These are phyloP conservation scores for Golubevia pallescens DNA, from an alignment of 1,284 basidiomycete species.

Conservation along the genomic window DNA sequence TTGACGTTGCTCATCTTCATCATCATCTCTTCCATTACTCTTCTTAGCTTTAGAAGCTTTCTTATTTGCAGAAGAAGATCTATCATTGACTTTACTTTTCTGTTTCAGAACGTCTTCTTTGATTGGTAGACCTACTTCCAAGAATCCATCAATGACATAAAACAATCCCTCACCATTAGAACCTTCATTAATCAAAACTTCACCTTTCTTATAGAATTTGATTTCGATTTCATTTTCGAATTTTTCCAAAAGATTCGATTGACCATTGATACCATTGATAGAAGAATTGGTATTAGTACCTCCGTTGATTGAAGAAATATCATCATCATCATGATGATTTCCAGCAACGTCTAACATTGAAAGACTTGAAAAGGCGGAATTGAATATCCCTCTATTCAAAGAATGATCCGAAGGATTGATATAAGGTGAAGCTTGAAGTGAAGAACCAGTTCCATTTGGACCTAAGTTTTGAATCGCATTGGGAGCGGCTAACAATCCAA, in stretches of 20 bases:
- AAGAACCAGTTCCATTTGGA: not conserved
- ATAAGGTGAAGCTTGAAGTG: not conserved
- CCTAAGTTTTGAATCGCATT: not conserved
- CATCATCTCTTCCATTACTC: not conserved
- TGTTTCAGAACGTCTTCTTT: not conserved
- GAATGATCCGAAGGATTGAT: not conserved
- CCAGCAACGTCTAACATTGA: not conserved
- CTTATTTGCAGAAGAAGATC: slow-evolving; percentile 1
- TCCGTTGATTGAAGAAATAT: not conserved
- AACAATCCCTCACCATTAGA: not conserved
- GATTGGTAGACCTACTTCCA: not conserved
- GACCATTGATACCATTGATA: not conserved
- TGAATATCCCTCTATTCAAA: not conserved
- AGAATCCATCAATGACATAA: slow-evolving; percentile 5
- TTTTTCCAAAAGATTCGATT: not conserved
- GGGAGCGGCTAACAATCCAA: not conserved
- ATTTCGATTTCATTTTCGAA: slow-evolving; percentile 1
- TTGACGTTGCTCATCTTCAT: not conserved
- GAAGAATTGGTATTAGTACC: not conserved
- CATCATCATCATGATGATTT: not conserved
- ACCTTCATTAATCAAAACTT: not conserved
- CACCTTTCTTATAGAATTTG: not conserved
- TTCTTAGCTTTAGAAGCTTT: not conserved
- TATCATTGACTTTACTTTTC: slow-evolving; percentile 14
- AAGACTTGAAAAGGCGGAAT: not conserved